Evolutionary conservation across 306 rosid species (phyloP).

Genomic region (Acacia acuminata): DNA sequence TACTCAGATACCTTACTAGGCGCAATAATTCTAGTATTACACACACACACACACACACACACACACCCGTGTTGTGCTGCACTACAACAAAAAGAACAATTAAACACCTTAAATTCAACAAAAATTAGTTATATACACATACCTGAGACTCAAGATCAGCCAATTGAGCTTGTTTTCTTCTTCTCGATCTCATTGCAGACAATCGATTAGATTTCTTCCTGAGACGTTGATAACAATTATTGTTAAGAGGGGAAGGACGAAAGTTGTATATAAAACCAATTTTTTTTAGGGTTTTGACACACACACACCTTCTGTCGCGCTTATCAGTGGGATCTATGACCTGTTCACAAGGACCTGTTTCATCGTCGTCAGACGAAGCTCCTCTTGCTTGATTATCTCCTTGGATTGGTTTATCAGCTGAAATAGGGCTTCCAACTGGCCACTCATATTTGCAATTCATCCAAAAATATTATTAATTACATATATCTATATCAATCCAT

Average conservation of each 20-base stretch:
- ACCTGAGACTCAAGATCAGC: conserved; percentile 81
- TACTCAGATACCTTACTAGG: not conserved
- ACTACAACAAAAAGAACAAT: not conserved
- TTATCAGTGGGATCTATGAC: conserved; percentile 55
- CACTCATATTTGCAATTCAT: no score
- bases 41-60: no score
- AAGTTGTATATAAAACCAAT: not conserved
- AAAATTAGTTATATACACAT: not conserved
- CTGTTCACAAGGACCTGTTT: conserved; percentile 64
- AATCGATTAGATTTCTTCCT: conserved; percentile 82
- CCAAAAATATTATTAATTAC: no score
- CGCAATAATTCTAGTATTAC: not conserved
- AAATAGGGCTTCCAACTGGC: conserved; percentile 81
- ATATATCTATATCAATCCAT: no score
- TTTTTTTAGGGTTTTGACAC: not conserved
- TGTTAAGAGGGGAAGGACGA: not conserved
- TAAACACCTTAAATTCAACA: not conserved
- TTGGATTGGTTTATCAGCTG: conserved; percentile 54
- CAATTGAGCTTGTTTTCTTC: conserved; percentile 77
- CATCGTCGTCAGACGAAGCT: conserved; percentile 75
- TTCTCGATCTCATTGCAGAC: conserved; percentile 88
- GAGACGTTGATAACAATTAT: conserved; percentile 25
- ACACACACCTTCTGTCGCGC: conserved; percentile 70
- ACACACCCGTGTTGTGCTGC: no score
- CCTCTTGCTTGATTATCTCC: conserved; percentile 56